These are phyloP conservation scores for Echinochloa phyllopogon DNA, from an alignment of 176 grass and related monocot genomes.

Conservation along the genomic window DNA sequence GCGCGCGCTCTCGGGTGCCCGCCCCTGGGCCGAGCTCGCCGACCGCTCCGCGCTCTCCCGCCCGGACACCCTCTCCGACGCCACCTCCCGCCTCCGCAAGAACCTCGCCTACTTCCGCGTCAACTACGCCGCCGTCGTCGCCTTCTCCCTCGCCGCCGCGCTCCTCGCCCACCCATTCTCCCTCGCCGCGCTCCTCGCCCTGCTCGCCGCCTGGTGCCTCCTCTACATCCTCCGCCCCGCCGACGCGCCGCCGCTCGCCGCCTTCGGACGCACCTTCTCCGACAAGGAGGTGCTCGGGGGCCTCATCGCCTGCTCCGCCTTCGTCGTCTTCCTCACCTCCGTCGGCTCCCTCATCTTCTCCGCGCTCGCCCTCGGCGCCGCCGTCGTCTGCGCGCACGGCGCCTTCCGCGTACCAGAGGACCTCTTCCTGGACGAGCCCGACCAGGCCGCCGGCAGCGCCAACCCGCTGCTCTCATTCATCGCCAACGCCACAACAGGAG, in stretches of 20 bases:
- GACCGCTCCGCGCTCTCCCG: slow-evolving; percentile 48
- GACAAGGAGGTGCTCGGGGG: slow-evolving; percentile 56
- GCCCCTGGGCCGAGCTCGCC: slow-evolving; percentile 47
- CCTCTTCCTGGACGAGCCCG: slow-evolving; percentile 74
- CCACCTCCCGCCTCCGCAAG: slow-evolving; percentile 61
- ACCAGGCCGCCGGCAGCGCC: slow-evolving; percentile 34
- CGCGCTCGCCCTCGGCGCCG: slow-evolving; percentile 57
- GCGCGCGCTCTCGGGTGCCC: slow-evolving; percentile 38
- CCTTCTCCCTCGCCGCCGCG: slow-evolving; percentile 47
- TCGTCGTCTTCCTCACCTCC: slow-evolving; percentile 78
- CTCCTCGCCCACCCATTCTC: slow-evolving; percentile 64
- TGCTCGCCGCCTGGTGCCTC: slow-evolving; percentile 64
- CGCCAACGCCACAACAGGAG: slow-evolving; percentile 48
- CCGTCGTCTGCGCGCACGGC: slow-evolving; percentile 61
- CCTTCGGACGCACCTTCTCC: slow-evolving; percentile 63
- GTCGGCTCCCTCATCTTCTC: slow-evolving; percentile 74
- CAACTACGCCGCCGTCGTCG: slow-evolving; percentile 68
- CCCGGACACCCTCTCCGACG: slow-evolving; percentile 47
- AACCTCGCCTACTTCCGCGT: slow-evolving; percentile 90
- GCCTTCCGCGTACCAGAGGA: slow-evolving; percentile 63
- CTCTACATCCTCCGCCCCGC: slow-evolving; percentile 70
- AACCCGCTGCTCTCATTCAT: slow-evolving; percentile 55
- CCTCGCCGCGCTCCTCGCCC: slow-evolving; percentile 52
- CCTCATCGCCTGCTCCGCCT: slow-evolving; percentile 52
- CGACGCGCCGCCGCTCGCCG: slow-evolving; percentile 51